phyloP scores from a whole-genome alignment of 2,329 filamentous ascomycete species.

The Aspergillus terreus region DNA sequence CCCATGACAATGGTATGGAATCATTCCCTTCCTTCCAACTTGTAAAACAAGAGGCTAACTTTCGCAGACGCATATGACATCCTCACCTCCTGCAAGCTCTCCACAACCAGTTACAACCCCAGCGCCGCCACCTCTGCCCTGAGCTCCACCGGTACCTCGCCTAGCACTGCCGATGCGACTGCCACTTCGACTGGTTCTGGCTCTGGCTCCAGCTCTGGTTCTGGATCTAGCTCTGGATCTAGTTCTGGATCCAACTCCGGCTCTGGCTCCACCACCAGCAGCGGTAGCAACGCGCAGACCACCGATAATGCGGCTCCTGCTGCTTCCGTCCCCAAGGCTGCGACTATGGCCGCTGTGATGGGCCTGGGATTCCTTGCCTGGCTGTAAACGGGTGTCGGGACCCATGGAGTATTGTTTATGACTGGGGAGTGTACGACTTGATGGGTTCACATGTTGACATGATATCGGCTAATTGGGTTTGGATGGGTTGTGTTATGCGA shows the following conservation, averaged over 20 bases:
- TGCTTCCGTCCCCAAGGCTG: conserved; percentile 10
- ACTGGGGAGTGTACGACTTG: too few relatives aligned
- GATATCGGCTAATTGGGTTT: not conserved
- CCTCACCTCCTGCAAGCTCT: conserved; percentile 24
- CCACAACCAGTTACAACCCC: conserved; percentile 25
- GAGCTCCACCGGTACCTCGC: conserved; percentile 2
- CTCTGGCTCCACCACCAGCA: not conserved
- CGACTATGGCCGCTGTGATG: conserved; percentile 18
- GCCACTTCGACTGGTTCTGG: not conserved
- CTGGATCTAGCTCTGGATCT: not conserved
- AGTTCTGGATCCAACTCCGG: not conserved
- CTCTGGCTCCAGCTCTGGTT: not conserved
- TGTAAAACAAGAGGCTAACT: conserved; percentile 5
- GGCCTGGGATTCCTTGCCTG: conserved; percentile 24
- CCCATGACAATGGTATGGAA: conserved; percentile 25
- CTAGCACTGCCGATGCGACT: not conserved
- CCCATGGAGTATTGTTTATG: not conserved
- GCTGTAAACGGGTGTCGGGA: conserved; percentile 13
- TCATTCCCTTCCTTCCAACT: not conserved
- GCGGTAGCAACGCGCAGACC: not conserved
- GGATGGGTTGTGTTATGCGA: not conserved
- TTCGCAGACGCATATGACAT: conserved; percentile 27
- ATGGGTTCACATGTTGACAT: not conserved
- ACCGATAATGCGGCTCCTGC: not conserved
- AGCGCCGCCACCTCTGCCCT: conserved; percentile 18